Evolutionary conservation across 768 basidiomycete genomes (phyloP), one percentile per base, ranked within the genome.

Genomic region (Fistulinella prunicolor): DNA sequence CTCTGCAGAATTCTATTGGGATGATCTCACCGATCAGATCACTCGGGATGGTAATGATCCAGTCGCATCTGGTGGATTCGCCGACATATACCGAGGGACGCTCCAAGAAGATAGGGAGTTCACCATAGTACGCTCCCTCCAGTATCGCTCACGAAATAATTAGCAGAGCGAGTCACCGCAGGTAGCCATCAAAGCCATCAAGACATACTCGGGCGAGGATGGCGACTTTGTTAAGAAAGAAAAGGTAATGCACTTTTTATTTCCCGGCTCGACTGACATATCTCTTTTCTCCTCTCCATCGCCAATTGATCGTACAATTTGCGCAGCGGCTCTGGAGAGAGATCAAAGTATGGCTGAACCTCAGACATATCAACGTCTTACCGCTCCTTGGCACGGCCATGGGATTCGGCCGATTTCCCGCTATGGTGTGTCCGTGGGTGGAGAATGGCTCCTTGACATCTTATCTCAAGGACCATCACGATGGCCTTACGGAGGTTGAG

Each of bases 321-420:
- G 22, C 13, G 16, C 51, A 65, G 64, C 44, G 54, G n/a, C 43
- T 42, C 5, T 22, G 36, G 4, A 29, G 52, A 17, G 52, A 51
- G 16, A 26, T 45, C 24, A 46, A 42, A 34, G 46, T 50, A 3
- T 45, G 39, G 43, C 14, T 28, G 16, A 16, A 7, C 6, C 49
- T 51, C 19, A 13, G 23, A 6, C 44, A 53, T 17, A 16, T 1
- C 3, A 54, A 39, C 4, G 30, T 46, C 1, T 10, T 38, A 13
- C 44, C 36, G 3, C 36, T 54, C 19, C 24, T 46, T 8, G 44
- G 44, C 4, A 51, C 30, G 0, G 29, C 8, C 10, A 12, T 7
- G 4, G 29, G 21, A 13, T 38, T 38, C 30, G 44, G 52, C 12
- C 29, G 9, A 13, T 43, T 45, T 13, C 44, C 36, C 19, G 47